A percentile compares a stretch with the other conserved stretches of the same genome.
These are phyloP conservation scores for Pisolithus marmoratus DNA, from an alignment of 768 basidiomycete genomes.

Conservation along the genomic window DNA sequence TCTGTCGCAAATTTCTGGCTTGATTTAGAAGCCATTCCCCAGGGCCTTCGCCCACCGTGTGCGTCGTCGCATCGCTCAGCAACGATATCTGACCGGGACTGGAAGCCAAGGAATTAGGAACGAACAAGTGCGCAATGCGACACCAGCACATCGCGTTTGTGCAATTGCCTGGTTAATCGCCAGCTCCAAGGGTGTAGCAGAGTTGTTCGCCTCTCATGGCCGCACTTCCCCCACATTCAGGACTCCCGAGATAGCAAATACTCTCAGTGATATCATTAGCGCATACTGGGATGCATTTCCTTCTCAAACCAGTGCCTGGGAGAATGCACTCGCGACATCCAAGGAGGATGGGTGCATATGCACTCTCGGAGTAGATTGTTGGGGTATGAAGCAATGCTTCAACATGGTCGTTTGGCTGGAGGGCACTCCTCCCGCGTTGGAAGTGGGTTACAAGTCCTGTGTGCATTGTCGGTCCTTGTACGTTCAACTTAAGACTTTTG, in stretches of 20 bases:
- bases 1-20: too few relatives aligned
- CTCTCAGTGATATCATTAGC: background rate
- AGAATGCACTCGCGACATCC: background rate
- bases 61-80: background rate
- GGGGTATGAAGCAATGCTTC: background rate
- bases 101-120: too few relatives aligned
- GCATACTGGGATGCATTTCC: background rate
- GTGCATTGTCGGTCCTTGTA: background rate
- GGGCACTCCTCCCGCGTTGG: background rate
- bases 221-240: background rate
- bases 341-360: background rate
- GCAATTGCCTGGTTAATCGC: background rate
- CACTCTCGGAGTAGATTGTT: background rate
- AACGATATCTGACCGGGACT: background rate
- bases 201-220: background rate
- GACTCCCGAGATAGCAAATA: background rate
- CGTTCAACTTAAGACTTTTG: background rate
- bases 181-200: background rate
- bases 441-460: background rate
- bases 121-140: background rate
- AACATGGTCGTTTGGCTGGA: background rate
- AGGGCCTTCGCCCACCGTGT: too few relatives aligned
- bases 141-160: background rate
- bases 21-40: too few relatives aligned
- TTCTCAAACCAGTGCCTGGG: background rate